These are phyloP conservation scores for Chenopodium album DNA, from an alignment of 148 eudicot genomes.

Conservation along the genomic window DNA sequence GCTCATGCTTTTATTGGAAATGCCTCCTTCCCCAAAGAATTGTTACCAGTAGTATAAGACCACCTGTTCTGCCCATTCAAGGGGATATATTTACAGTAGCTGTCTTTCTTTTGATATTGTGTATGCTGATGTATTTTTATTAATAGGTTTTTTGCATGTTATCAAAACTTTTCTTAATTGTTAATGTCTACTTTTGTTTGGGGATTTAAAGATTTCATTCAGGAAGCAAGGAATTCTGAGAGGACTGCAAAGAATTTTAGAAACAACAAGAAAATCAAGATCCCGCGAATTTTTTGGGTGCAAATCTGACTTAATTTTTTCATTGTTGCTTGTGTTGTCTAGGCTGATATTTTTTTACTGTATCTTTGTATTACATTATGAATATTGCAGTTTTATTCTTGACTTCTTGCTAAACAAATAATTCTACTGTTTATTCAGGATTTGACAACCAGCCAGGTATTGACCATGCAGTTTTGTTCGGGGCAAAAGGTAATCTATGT, in stretches of 20 bases:
- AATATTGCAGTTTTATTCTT: not conserved
- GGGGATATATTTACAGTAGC: not conserved
- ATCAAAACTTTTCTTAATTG: not conserved
- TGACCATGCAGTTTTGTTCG: constrained; percentile 84
- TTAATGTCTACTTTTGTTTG: not conserved
- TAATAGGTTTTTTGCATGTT: not conserved
- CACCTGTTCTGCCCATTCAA: too few species aligned
- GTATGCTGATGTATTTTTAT: not conserved
- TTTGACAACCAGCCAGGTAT: constrained; percentile 63
- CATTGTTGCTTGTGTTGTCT: not conserved
- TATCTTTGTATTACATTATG: not conserved
- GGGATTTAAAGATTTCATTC: constrained; percentile 60
- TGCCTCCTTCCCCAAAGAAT: too few species aligned
- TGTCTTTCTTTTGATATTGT: not conserved
- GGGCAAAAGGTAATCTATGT: constrained; percentile 66
- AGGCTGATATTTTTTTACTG: not conserved
- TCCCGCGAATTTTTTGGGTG: constrained; percentile 82
- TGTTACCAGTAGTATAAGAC: too few species aligned
- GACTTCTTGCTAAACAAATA: constrained; percentile 23
- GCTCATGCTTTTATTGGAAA: too few species aligned
- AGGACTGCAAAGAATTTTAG: constrained; percentile 67
- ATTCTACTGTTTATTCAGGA: constrained; percentile 50
- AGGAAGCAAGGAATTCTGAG: constrained; percentile 83
- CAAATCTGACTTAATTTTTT: constrained; percentile 8
- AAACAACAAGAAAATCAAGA: constrained; percentile 48